A percentile compares a stretch with the other conserved stretches of the same genome.
These are phyloP conservation scores for Teratosphaeria gauchensis DNA, from an alignment of 2,329 filamentous ascomycete species.

Conservation along the genomic window DNA sequence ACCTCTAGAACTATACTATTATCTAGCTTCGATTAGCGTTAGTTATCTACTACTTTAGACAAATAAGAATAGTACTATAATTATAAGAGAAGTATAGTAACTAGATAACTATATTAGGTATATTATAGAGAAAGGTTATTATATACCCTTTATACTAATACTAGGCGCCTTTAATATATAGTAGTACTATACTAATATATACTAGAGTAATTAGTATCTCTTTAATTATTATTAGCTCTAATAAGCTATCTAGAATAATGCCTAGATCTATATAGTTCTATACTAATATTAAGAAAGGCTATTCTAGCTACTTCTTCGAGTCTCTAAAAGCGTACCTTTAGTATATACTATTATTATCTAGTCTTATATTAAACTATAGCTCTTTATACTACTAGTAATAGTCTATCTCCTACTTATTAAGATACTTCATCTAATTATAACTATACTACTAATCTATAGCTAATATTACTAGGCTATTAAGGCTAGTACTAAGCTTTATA, in stretches of 20 bases:
- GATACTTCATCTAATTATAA: too few relatives aligned
- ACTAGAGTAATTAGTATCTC: background rate
- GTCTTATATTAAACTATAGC: too few relatives aligned
- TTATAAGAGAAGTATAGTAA: background rate
- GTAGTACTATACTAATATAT: background rate
- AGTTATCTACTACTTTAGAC: background rate
- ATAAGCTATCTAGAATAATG: background rate
- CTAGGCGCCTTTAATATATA: background rate
- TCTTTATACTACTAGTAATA: too few relatives aligned
- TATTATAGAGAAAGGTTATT: background rate
- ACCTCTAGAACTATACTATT: too few relatives aligned
- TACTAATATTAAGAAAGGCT: background rate
- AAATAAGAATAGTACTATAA: background rate
- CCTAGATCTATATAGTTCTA: background rate
- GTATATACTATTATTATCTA: too few relatives aligned
- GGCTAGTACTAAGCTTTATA: too few relatives aligned
- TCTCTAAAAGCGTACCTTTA: too few relatives aligned
- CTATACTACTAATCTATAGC: too few relatives aligned
- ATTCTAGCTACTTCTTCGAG: background rate
- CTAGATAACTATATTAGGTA: background rate
- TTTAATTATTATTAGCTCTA: background rate
- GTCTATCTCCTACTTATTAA: too few relatives aligned
- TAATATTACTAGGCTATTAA: too few relatives aligned
- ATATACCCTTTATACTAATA: background rate
- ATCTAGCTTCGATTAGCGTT: too few relatives aligned